Conservation (phyloP, 306 rosid genomes). For the Castanospermum australe region DNA sequence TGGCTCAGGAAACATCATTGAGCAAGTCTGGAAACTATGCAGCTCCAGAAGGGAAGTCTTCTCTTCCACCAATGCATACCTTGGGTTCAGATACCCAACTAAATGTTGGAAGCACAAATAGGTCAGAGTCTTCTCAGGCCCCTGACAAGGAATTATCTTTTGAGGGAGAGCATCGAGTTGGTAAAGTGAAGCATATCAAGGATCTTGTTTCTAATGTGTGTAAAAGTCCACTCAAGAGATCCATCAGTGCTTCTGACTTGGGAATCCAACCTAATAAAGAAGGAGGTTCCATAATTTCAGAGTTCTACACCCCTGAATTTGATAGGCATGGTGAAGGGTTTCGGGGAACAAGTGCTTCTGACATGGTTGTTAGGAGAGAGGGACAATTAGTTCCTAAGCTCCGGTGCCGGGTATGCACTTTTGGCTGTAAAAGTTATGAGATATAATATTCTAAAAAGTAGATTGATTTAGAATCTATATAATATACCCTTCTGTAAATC, state of each 20-base stretch:
- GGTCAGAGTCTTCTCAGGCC: slow-evolving; percentile 38
- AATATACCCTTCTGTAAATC: neutral
- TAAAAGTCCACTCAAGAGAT: slow-evolving; percentile 64
- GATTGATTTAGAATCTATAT: neutral
- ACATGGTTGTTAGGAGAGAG: slow-evolving; percentile 54
- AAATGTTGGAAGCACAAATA: slow-evolving; percentile 41
- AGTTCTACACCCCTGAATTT: slow-evolving; percentile 63
- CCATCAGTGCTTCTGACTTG: slow-evolving; percentile 76
- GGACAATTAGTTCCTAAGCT: slow-evolving; percentile 77
- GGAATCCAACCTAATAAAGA: slow-evolving; percentile 46
- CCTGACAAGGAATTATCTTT: slow-evolving; percentile 32
- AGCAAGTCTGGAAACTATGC: slow-evolving; percentile 43
- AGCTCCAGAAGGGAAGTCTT: slow-evolving; percentile 42
- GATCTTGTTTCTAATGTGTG: slow-evolving; percentile 34
- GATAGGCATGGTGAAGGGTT: slow-evolving; percentile 52
- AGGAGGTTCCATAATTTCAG: slow-evolving; percentile 68
- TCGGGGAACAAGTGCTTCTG: slow-evolving; percentile 56
- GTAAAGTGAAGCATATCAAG: slow-evolving; percentile 35
- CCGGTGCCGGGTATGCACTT: slow-evolving; percentile 78
- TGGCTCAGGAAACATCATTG: slow-evolving; percentile 42
- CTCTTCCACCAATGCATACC: slow-evolving; percentile 19
- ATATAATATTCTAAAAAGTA: neutral
- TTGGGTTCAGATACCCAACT: slow-evolving; percentile 41
- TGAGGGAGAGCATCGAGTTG: slow-evolving; percentile 38
- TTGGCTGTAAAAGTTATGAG: slow-evolving; percentile 18